Conservation (phyloP, 164 flowering plant genomes). For the Aristolochia contorta region DNA sequence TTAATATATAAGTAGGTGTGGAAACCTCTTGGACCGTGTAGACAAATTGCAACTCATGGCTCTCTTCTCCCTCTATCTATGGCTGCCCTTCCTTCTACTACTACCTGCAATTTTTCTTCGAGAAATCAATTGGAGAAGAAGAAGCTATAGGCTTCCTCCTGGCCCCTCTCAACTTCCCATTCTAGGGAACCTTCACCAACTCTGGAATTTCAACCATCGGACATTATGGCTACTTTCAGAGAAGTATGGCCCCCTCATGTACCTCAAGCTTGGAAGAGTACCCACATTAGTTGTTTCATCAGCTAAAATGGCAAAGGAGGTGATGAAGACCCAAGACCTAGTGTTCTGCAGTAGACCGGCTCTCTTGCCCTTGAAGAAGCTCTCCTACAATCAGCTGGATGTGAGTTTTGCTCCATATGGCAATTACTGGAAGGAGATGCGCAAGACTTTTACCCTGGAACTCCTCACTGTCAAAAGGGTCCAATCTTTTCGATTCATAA, state of each 20-base stretch:
- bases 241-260: slow-evolving; percentile 8
- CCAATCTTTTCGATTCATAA: background rate
- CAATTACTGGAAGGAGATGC: slow-evolving; percentile 4
- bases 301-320: slow-evolving; percentile 1
- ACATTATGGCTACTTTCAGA: background rate
- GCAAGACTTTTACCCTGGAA: slow-evolving; percentile 1
- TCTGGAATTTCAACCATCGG: background rate
- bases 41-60: background rate
- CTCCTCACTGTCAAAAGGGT: slow-evolving; percentile 5
- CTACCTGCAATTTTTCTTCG: background rate
- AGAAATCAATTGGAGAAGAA: background rate
- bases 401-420: slow-evolving; percentile 7
- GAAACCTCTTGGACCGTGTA: too few species aligned
- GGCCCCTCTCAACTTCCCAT: slow-evolving; percentile 1
- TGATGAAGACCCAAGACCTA: slow-evolving; percentile 4
- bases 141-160: background rate
- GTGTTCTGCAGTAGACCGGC: slow-evolving; percentile 1
- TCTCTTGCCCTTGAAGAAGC: background rate
- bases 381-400: slow-evolving; percentile 1
- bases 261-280: slow-evolving; percentile 2
- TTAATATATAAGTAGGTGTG: too few species aligned
- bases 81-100: background rate
- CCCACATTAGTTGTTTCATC: slow-evolving; percentile 4
- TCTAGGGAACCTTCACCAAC: slow-evolving; percentile 5
- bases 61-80: background rate